Base-by-base conservation (phyloP, 768 basidiomycete genomes). In the Lactifluus hygrophoroides region DNA sequence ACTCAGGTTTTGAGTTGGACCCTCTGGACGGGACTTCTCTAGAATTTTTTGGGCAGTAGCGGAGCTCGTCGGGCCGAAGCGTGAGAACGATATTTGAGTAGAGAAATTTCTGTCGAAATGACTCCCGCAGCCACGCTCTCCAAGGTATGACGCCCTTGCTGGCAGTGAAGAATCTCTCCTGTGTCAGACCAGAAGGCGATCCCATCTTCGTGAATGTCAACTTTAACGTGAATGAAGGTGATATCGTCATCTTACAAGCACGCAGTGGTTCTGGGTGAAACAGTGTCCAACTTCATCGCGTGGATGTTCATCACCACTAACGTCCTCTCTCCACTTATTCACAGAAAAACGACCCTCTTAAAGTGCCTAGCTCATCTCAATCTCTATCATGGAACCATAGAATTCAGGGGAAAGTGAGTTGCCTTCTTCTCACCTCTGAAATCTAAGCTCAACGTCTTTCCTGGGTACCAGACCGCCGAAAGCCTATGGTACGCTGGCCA, bases 301-400 rank as follows among this genome's bases (percentile, higher is more conserved):
- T 19, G 21, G 21, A 28, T 37, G 0, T 28, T 35, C 46, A 48
- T 38, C 28, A 1, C 30, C 23, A 32, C 34, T 17, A 13, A 43
- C 21, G 23, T 25, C 19, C 8, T 9, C 2, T 9, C 2, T 37
- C 13, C 5, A 25, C 27, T 11, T 3, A 5, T 19, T 44, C 21
- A 21, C 45, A 76, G 76, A 51, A 88, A 87, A 69, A 83, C 85
- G 1, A 92, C 91, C 0, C 72, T 95, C 51, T 70, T 94, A 45
- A 94, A 93, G 70, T 92, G 88, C 66, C 76, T 94, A 23, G 83
- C 90, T 28, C 86, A 94, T 71, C 74, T 94, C 34, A 82, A 82
- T 56, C 69, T 88, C 5, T 88, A 90, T 66, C 72, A 77, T 8
- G 86, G 92, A 2, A 74, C 80, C 45, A 75, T 90, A 28, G 62